Conservation (phyloP, 176 grass and related monocot species). For the Lolium perenne region DNA sequence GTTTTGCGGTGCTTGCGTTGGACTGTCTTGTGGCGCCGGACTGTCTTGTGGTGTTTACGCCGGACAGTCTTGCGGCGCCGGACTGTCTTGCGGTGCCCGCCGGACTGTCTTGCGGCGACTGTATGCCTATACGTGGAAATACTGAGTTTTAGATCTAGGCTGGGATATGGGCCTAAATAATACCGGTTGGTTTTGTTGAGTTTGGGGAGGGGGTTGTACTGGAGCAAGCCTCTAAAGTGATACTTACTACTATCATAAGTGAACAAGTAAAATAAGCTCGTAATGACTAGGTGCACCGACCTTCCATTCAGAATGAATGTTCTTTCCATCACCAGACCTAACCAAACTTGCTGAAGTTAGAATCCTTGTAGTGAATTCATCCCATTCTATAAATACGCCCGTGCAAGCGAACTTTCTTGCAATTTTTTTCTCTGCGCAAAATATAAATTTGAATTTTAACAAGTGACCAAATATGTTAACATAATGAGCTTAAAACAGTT, state of each 20-base stretch:
- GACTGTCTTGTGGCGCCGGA: too few species aligned
- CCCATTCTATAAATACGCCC: background rate
- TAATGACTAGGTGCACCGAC: background rate
- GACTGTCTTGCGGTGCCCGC: too few species aligned
- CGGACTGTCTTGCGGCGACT: too few species aligned
- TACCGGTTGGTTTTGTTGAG: too few species aligned
- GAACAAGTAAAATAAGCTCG: background rate
- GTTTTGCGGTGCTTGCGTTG: too few species aligned
- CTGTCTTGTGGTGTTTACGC: too few species aligned
- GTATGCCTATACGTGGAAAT: too few species aligned
- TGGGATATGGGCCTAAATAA: too few species aligned
- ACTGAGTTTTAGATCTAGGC: too few species aligned
- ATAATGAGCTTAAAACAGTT: background rate
- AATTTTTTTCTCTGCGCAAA: background rate
- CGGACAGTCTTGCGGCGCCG: too few species aligned
- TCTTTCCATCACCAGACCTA: constrained; percentile 5
- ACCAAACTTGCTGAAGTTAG: constrained; percentile 23
- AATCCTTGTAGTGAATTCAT: background rate
- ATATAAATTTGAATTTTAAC: background rate
- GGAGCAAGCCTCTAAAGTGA: too few species aligned
- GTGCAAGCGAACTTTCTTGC: constrained; percentile 3
- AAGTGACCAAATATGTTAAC: background rate
- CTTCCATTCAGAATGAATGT: background rate
- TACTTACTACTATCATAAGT: background rate
- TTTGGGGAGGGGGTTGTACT: too few species aligned